These are phyloP conservation scores for Auricularia auricula-judae DNA, from an alignment of 768 basidiomycete genomes.

Conservation along the genomic window DNA sequence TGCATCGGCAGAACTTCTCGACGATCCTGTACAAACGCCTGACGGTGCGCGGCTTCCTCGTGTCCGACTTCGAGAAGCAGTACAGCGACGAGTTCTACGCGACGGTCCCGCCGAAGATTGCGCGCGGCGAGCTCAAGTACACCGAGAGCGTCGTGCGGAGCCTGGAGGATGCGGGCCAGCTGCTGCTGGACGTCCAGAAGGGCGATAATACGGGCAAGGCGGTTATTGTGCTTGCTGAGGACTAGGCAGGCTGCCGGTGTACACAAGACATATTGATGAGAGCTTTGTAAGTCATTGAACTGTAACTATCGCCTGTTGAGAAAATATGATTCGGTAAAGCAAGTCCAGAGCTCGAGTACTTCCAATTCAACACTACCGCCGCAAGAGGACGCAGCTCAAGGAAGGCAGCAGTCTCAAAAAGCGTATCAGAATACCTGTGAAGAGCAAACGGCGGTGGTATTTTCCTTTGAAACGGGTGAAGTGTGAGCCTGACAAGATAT, in stretches of 20 bases:
- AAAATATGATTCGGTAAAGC: no score
- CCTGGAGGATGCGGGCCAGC: conserved; percentile 29
- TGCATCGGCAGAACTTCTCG: conserved; percentile 24
- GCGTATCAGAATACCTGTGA: no score
- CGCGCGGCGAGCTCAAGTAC: conserved; percentile 36
- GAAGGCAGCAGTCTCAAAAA: no score
- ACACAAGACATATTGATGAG: no score
- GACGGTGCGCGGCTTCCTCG: conserved; percentile 34
- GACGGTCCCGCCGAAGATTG: conserved; percentile 29
- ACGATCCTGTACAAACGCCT: conserved; percentile 32
- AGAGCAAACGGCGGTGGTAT: no score
- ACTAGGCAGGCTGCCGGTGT: not conserved
- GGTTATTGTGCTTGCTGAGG: not conserved
- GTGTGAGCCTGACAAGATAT: no score
- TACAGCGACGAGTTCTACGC: conserved; percentile 32
- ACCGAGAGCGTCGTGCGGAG: conserved; percentile 35
- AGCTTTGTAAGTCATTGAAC: no score
- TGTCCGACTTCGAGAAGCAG: conserved; percentile 22
- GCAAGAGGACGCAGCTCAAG: no score
- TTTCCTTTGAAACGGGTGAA: no score
- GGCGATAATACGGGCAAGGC: conserved; percentile 26
- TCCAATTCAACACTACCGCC: no score
- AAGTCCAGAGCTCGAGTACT: no score
- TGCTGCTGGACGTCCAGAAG: conserved; percentile 25
- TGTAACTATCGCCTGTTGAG: no score